Conservation (phyloP, 257 asterid species). For the Striga asiatica region DNA sequence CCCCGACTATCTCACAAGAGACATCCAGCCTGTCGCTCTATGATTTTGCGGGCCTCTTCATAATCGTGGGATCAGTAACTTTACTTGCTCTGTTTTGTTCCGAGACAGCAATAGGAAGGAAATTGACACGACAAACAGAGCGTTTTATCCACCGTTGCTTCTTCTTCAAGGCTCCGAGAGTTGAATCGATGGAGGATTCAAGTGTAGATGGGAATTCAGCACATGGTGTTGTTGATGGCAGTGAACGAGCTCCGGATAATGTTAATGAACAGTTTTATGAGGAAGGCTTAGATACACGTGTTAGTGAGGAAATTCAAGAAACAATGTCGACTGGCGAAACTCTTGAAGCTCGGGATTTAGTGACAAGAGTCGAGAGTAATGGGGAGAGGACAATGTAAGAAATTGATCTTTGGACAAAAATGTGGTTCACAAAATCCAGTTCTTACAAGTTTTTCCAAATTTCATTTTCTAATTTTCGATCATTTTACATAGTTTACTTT, state of each 20-base stretch:
- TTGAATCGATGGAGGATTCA: background rate
- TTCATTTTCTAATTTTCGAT: too few relatives aligned
- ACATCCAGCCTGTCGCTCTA: slow-evolving; percentile 21
- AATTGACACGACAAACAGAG: background rate
- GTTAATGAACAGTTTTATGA: background rate
- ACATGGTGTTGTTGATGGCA: background rate
- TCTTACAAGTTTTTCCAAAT: too few relatives aligned
- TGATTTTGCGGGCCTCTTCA: slow-evolving; percentile 43
- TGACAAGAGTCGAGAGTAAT: slow-evolving; percentile 20
- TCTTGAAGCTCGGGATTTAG: slow-evolving; percentile 15
- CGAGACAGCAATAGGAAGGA: slow-evolving; percentile 17
- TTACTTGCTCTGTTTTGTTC: slow-evolving; percentile 31
- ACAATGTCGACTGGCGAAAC: slow-evolving; percentile 39
- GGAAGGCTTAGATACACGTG: background rate
- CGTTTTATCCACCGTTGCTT: background rate
- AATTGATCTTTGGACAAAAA: too few relatives aligned
- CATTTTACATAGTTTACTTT: too few relatives aligned
- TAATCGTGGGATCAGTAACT: slow-evolving; percentile 21
- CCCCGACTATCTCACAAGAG: slow-evolving; percentile 18
- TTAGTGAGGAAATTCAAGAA: background rate
- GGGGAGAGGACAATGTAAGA: background rate
- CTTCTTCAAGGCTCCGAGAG: slow-evolving; percentile 21
- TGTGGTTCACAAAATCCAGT: too few relatives aligned
- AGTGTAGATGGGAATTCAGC: background rate
- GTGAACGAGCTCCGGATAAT: background rate